Base-by-base conservation (phyloP, 345 rosid genomes). In the Aquilaria malaccensis region DNA sequence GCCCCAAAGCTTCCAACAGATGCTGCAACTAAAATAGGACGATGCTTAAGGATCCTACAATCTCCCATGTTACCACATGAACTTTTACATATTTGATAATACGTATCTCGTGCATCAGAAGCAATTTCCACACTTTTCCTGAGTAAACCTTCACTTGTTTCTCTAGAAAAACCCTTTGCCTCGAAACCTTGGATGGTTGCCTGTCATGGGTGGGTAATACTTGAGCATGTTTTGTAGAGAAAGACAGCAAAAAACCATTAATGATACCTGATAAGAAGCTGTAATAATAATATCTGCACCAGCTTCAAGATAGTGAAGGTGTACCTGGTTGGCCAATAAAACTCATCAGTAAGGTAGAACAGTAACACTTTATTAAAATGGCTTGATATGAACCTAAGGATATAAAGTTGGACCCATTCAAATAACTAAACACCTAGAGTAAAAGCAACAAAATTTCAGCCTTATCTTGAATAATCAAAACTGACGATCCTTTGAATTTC, bases 1-100 rank as follows among this genome's bases (percentile, higher is more conserved):
- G 98, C 98, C 55, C 95, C 98, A 64, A 89, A 89, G 72, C 98
- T 89, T 32, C 98, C 98, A 58, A 92, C 76, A 7, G 98, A 92
- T 0, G 95, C 98, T 60, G 96, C 98, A 55, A 89, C 95, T 60
- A 92, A 59, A 67, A 94, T 67, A 79, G 70, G 73, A 87, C 84
- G 65, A 81, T 84, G 71, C 69, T 66, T 80, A n/a, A 81, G 75
- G 72, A 81, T 66, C 74, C 50, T 77, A 58, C 58, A 75, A 64
- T 74, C 74, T 33, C 22, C 69, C 33, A 7, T 63, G 49, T 76
- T 77, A 33, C 72, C 84, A 43, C 88, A 73, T 63, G 61, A 33
- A 2, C 69, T 63, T 62, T 72, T 72, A 13, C 66, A 58, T 10
- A 77, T 68, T 55, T 89, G 83, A 95, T 97, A 93, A 70, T 87